Evolutionary conservation across 257 asterid species (phyloP).

Genomic region (Gardenia jasminoides): DNA sequence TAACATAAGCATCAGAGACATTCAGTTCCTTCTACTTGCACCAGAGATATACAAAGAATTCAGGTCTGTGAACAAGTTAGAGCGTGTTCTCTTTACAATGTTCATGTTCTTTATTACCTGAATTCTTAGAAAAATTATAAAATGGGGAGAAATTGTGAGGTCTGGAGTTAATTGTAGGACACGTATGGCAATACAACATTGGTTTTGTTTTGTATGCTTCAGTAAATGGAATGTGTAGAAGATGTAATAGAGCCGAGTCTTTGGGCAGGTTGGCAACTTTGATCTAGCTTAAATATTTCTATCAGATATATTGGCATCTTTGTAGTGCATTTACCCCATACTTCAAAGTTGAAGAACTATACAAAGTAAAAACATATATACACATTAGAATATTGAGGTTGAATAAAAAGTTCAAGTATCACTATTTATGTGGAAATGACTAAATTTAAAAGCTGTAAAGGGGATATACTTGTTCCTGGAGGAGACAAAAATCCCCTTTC

Average conservation of each 20-base stretch:
- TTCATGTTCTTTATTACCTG: not conserved
- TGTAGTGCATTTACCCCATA: not conserved
- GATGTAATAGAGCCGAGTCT: not conserved
- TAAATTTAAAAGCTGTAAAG: not conserved
- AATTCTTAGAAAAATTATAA: not conserved
- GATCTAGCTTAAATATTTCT: not conserved
- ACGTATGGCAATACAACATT: too few species aligned
- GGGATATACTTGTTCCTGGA: not conserved
- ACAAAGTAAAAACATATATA: not conserved
- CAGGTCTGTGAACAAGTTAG: slow-evolving; percentile 44
- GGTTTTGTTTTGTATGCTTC: not conserved
- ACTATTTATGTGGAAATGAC: not conserved
- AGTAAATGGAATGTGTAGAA: not conserved
- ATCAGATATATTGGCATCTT: not conserved
- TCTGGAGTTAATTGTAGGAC: not conserved
- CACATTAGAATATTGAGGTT: not conserved
- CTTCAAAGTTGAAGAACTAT: not conserved
- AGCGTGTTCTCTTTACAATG: not conserved
- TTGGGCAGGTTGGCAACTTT: not conserved
- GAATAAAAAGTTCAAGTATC: not conserved
- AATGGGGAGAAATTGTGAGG: not conserved
- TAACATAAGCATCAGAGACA: slow-evolving; percentile 92
- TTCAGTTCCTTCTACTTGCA: slow-evolving; percentile 89
- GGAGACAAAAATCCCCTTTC: not conserved
- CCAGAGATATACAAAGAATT: slow-evolving; percentile 88